phyloP scores from a whole-genome alignment of 495 filamentous ascomycete genomes.

The Rusavskia elegans region DNA sequence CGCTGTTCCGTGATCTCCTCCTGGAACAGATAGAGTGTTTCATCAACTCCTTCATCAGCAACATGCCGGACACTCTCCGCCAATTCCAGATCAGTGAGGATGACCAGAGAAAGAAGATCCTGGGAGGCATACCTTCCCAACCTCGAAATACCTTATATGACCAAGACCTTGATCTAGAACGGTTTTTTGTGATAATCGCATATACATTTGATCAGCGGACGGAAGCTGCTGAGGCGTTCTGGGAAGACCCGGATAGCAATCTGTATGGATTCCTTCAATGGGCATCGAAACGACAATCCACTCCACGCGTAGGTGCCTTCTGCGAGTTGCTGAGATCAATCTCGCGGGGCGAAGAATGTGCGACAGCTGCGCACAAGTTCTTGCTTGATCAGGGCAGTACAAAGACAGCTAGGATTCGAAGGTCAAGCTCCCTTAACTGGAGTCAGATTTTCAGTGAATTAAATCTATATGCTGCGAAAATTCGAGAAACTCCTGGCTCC shows the following conservation, averaged over 20 bases:
- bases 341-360: constrained; percentile 62
- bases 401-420: constrained; percentile 51
- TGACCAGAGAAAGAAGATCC: constrained; percentile 45
- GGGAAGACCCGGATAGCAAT: constrained; percentile 77
- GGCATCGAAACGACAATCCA: constrained; percentile 83
- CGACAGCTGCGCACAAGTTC: constrained; percentile 70
- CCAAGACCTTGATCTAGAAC: constrained; percentile 63
- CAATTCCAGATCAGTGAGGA: constrained; percentile 80
- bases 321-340: constrained; percentile 88
- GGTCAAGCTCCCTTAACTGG: constrained; percentile 74
- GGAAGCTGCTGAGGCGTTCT: constrained; percentile 74
- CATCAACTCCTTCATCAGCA: constrained; percentile 78
- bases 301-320: constrained; percentile 83
- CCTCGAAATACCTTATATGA: constrained; percentile 30
- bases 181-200: constrained; percentile 80
- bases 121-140: constrained; percentile 26
- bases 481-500: constrained; percentile 43
- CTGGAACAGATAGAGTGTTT: constrained; percentile 74
- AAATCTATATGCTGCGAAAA: constrained; percentile 51
- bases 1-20: constrained; percentile 47
- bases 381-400: constrained; percentile 70
- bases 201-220: constrained; percentile 75
- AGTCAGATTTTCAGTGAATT: constrained; percentile 82
- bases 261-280: constrained; percentile 87
- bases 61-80: constrained; percentile 84